These are phyloP conservation scores for Sphagnum fallax DNA, from an alignment of 228 moss, liverwort and hornwort genomes.

Conservation along the genomic window DNA sequence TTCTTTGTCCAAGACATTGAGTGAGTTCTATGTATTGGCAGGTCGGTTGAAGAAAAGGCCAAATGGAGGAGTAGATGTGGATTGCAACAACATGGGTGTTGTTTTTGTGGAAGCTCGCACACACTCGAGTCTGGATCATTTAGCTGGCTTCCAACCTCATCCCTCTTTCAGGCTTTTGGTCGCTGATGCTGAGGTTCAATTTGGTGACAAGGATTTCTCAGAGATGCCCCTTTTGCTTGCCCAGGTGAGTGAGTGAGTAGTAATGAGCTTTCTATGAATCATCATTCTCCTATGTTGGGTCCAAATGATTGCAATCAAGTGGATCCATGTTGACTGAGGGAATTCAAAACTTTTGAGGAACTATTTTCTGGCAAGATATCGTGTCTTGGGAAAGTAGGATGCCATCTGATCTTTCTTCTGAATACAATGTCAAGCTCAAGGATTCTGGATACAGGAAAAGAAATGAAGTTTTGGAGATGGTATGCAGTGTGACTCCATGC, in stretches of 20 bases:
- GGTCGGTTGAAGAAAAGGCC: conserved; percentile 16
- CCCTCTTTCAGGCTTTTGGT: conserved; percentile 7
- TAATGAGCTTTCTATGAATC: neutral
- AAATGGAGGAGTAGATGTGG: conserved; percentile 22
- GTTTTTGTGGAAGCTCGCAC: conserved; percentile 18
- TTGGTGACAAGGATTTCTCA: neutral
- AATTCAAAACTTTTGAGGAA: neutral
- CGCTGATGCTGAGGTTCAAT: neutral
- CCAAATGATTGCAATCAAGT: neutral
- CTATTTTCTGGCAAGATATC: neutral
- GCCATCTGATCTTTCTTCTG: neutral
- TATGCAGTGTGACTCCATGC: too few species aligned
- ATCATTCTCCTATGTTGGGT: neutral
- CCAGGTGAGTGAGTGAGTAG: conserved; percentile 11
- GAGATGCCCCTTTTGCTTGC: conserved; percentile 13
- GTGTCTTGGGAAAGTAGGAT: neutral
- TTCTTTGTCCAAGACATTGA: conserved; percentile 17
- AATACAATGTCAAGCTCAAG: too few species aligned
- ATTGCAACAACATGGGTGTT: conserved; percentile 14
- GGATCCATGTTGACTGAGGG: neutral
- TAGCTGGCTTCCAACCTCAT: conserved; percentile 22
- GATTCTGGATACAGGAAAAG: too few species aligned
- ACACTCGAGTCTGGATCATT: conserved; percentile 1
- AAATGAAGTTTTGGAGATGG: too few species aligned
- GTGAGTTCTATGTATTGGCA: conserved; percentile 18